These are phyloP conservation scores for Fusarium beomiforme DNA, from an alignment of 2,329 filamentous ascomycete genomes.

Conservation along the genomic window DNA sequence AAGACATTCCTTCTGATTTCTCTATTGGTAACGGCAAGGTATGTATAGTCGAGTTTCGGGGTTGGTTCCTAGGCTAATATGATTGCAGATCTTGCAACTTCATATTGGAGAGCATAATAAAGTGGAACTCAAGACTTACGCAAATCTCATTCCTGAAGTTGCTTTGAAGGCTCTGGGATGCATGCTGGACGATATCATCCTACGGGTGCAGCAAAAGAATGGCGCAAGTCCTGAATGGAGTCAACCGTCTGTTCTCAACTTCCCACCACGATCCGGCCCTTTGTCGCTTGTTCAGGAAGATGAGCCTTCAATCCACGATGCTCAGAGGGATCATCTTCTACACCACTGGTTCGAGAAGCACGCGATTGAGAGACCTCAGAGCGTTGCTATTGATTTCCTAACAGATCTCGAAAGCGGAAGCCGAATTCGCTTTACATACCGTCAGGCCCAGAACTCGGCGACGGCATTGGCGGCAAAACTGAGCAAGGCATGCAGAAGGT, in stretches of 20 bases:
- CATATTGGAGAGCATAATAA: neutral
- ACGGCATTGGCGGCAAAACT: neutral
- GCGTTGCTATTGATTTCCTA: slow-evolving; percentile 4
- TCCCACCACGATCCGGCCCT: neutral
- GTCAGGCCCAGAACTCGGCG: neutral
- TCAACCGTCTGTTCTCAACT: slow-evolving; percentile 12
- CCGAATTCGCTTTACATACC: slow-evolving; percentile 1
- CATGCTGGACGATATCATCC: slow-evolving; percentile 3
- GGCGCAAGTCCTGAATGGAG: neutral
- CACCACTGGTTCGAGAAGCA: slow-evolving; percentile 13
- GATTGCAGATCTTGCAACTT: neutral
- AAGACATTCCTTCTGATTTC: slow-evolving; percentile 3
- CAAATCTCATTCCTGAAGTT: neutral
- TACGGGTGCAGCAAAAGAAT: neutral
- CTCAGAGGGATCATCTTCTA: neutral
- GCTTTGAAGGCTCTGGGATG: neutral
- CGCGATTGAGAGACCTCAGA: neutral
- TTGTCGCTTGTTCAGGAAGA: neutral
- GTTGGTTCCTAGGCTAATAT: neutral
- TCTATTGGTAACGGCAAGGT: slow-evolving; percentile 18
- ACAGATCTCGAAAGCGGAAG: neutral
- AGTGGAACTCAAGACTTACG: neutral
- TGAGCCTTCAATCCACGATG: accelerated
- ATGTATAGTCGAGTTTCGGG: neutral
- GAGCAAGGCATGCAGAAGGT: accelerated